phyloP scores from a whole-genome alignment of 768 basidiomycete genomes.

The Psilocybe subaeruginosa region DNA sequence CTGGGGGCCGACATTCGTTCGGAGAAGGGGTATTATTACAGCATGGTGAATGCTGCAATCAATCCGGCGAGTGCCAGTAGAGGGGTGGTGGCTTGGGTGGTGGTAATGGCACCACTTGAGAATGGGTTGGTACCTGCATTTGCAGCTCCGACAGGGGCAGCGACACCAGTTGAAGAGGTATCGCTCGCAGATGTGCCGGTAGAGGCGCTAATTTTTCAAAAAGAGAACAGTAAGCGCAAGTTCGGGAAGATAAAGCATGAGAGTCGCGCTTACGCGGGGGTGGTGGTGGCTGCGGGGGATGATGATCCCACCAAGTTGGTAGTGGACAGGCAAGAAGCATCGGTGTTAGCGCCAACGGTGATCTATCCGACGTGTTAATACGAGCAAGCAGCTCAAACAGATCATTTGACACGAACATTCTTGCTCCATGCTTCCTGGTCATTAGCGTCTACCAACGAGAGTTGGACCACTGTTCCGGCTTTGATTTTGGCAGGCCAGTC shows the following conservation, averaged over 20 bases:
- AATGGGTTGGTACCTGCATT: slow-evolving; percentile 45
- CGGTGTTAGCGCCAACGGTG: slow-evolving; percentile 38
- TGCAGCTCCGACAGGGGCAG: slow-evolving; percentile 43
- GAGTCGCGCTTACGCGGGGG: slow-evolving; percentile 17
- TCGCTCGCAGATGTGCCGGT: slow-evolving; percentile 3
- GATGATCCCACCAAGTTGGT: slow-evolving; percentile 9
- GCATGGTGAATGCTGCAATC: slow-evolving; percentile 38
- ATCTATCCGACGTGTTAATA: slow-evolving; percentile 32
- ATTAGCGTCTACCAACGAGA: slow-evolving; percentile 56
- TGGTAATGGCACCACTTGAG: slow-evolving; percentile 31
- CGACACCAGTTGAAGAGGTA: background rate
- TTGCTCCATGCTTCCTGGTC: slow-evolving; percentile 72
- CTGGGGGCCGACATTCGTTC: slow-evolving; percentile 13
- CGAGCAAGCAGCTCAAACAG: slow-evolving; percentile 7
- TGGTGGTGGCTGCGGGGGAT: slow-evolving; percentile 2
- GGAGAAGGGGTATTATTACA: slow-evolving; percentile 36
- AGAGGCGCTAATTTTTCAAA: background rate
- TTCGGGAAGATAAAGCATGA: background rate
- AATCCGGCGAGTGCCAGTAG: slow-evolving; percentile 43
- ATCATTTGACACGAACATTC: slow-evolving; percentile 42
- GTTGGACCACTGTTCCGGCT: slow-evolving; percentile 47
- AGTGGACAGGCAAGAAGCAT: slow-evolving; percentile 39
- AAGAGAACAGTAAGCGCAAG: background rate
- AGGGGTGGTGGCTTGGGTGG: slow-evolving; percentile 43
- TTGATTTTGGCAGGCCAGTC: slow-evolving; percentile 50